Evolutionary conservation across 202 grass and related monocot genomes (phyloP).

Genomic region (Bolboschoenoplectus hybrid): DNA sequence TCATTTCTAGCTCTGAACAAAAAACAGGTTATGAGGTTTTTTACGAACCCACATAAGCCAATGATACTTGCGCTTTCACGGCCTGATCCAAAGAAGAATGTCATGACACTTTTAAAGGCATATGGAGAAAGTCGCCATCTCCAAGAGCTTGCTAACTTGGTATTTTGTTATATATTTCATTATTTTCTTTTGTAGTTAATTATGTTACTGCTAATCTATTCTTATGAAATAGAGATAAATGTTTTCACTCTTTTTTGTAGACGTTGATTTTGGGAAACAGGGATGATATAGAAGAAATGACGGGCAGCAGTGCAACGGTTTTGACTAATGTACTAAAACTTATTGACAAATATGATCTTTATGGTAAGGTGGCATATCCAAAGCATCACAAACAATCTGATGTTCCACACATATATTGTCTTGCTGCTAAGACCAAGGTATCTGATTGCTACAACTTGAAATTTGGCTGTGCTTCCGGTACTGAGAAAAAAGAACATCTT

Average conservation of each 20-base stretch:
- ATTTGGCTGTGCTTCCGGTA: neutral
- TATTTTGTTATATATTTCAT: neutral
- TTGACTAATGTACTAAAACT: conserved; percentile 80
- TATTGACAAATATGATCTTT: conserved; percentile 84
- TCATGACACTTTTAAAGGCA: conserved; percentile 92
- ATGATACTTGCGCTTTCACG: conserved; percentile 92
- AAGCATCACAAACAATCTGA: conserved; percentile 95
- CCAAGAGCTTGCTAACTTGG: conserved; percentile 84
- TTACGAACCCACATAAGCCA: conserved; percentile 90
- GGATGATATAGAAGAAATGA: conserved; percentile 93
- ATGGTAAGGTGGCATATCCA: conserved; percentile 88
- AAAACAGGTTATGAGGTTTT: conserved; percentile 67
- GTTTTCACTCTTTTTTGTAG: conserved; percentile 39
- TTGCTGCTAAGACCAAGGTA: conserved; percentile 91
- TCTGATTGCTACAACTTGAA: neutral
- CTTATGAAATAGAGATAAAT: neutral
- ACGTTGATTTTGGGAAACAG: conserved; percentile 88
- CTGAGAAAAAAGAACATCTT: neutral
- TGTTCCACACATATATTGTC: conserved; percentile 89
- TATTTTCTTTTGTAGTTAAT: neutral
- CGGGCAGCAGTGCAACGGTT: conserved; percentile 57
- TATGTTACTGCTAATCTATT: neutral
- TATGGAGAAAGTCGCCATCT: conserved; percentile 80
- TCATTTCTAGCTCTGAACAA: neutral
- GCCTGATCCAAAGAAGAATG: conserved; percentile 96